Base-by-base conservation (phyloP, 352 stramenopile species). In the Globisporangium nunn region DNA sequence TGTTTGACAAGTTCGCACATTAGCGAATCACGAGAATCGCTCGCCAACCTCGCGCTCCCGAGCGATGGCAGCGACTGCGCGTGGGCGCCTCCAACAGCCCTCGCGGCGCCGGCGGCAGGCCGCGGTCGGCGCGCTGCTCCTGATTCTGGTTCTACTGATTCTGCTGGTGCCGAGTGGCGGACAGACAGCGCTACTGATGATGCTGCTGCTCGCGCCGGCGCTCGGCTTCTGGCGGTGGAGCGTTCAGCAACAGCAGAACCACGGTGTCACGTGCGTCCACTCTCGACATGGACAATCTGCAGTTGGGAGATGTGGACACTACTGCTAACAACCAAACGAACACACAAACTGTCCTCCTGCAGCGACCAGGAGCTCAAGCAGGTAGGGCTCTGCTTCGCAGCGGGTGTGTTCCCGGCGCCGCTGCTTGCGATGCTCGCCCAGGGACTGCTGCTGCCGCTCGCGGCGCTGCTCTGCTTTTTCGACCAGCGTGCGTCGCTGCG, bases 301-400 rank as follows among this genome's bases (percentile, higher is more conserved):
- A 37, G 33, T 37, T 6, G 35, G 6, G 12, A 11, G 3, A 40
- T 8, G 35, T 8, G 2, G 35, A 40, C 35, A 8, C 6, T 40
- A 3, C 33, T 37, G 33, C 33, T 40, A n/a, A n/a, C n/a, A n/a
- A n/a, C n/a, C n/a, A n/a, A 8, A 49, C 44, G 12, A 31, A 49
- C 41, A 15, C 39, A 49, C 28, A 39, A 3, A 23, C 2, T 48
- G 6, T 14, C 1, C 28, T 3, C 31, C 14, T 23, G 40, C 54
- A 89, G 78, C 50, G 78, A 87, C 53, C 63, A 70, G 11, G 78
- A 89, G 59, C 63, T 86, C 46, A 68, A 73, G 56, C 78, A 89
- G 64, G 58, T 91, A 11, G 15, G 77, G n/a, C 58, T 69, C 55
- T 76, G 62, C 29, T 89, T 89, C 51, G 30, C 81, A 23, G 77